Evolutionary conservation across 345 rosid species (phyloP).

Genomic region (Eutrema heterophyllum): DNA sequence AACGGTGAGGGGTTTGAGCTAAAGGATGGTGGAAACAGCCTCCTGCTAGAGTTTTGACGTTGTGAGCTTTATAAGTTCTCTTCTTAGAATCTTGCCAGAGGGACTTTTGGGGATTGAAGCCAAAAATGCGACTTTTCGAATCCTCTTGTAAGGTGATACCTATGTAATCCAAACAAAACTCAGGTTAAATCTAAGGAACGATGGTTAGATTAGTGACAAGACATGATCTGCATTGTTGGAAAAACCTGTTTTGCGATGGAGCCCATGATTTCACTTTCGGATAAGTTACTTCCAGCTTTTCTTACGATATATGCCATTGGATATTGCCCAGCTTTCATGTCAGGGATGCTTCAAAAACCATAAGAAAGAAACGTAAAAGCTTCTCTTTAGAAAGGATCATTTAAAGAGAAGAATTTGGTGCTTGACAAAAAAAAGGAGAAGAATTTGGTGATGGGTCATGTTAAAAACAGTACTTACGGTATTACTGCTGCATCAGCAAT

Average conservation of each 20-base stretch:
- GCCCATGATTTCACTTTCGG: conserved; percentile 17
- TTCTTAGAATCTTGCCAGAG: conserved; percentile 75
- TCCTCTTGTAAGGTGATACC: conserved; percentile 43
- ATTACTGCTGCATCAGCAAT: conserved; percentile 51
- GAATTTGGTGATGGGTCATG: not conserved
- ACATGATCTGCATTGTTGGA: not conserved
- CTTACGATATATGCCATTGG: conserved; percentile 33
- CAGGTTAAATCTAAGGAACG: not conserved
- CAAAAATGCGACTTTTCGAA: conserved; percentile 64
- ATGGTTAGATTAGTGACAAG: not conserved
- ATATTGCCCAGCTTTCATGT: conserved; percentile 28
- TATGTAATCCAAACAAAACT: not conserved
- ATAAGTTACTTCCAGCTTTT: conserved; percentile 24
- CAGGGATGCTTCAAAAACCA: conserved; percentile 22
- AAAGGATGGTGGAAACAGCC: not conserved
- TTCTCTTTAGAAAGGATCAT: not conserved
- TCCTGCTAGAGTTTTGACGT: conserved; percentile 31
- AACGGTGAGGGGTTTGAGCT: not conserved
- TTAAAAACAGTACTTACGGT: conserved; percentile 29
- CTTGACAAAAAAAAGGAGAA: not conserved
- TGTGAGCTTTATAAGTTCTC: conserved; percentile 68
- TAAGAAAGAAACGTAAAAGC: not conserved
- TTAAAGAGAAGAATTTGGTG: not conserved
- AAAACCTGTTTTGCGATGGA: conserved; percentile 28
- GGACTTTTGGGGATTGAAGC: conserved; percentile 66